Conservation (phyloP, 768 basidiomycete genomes). For the Mrakia frigida region DNA sequence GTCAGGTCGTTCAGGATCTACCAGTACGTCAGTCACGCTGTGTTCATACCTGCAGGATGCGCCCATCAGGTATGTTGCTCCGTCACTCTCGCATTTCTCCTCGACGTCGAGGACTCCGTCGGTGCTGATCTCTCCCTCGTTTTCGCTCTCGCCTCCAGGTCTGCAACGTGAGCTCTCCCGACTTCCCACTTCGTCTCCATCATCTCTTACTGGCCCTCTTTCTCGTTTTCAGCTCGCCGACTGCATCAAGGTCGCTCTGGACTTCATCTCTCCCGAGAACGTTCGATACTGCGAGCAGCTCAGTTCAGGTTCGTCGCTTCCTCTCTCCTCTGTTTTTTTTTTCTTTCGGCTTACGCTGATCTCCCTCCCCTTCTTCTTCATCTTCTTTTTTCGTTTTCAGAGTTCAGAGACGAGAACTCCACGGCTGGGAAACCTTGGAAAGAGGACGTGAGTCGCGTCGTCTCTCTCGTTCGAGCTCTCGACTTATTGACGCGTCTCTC, state of each 20-base stretch:
- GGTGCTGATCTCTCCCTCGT: no score
- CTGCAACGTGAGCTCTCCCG: conserved; percentile 39
- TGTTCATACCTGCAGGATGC: conserved; percentile 92
- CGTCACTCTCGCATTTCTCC: no score
- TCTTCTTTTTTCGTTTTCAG: conserved; percentile 41
- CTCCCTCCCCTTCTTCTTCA: no score
- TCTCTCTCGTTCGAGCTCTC: no score
- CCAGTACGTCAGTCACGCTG: conserved; percentile 84
- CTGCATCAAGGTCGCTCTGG: conserved; percentile 90
- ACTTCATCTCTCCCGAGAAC: conserved; percentile 93
- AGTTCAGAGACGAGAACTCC: conserved; percentile 86
- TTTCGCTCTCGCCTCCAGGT: conserved; percentile 46
- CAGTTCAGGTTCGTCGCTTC: conserved; percentile 46
- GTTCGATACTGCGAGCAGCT: conserved; percentile 76
- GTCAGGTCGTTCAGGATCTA: conserved; percentile 79
- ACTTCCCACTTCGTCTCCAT: not conserved
- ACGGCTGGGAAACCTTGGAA: conserved; percentile 43
- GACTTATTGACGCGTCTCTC: not conserved
- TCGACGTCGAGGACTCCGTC: no score
- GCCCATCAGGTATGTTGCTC: conserved; percentile 60
- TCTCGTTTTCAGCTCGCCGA: conserved; percentile 71
- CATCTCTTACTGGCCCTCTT: not conserved
- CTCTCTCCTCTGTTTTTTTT: no score
- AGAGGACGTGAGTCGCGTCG: not conserved
- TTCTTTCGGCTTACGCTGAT: no score